Percentiles rank a stretch among this genome's conserved stretches.
Conservation (phyloP, 2,329 filamentous ascomycete species). For the Pochonia chlamydosporia region DNA sequence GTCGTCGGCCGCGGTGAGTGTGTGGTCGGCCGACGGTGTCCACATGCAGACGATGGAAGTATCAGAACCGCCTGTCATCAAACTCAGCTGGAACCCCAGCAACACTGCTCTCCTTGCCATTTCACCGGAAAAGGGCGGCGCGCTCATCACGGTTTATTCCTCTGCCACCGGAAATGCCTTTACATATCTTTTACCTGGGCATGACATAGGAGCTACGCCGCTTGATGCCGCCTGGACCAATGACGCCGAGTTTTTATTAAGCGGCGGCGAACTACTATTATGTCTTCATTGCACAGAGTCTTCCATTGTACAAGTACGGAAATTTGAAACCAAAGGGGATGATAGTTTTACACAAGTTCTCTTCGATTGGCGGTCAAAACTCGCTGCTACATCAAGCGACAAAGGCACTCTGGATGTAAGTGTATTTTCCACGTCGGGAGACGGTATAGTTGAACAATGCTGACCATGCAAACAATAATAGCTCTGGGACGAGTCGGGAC, state of each 20-base stretch:
- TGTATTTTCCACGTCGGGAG: constrained; percentile 2
- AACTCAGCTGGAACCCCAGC: constrained; percentile 54
- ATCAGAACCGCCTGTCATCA: constrained; percentile 55
- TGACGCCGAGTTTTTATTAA: constrained; percentile 52
- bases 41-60: constrained; percentile 49
- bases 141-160: constrained; percentile 51
- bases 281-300: constrained; percentile 41
- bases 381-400: constrained; percentile 55
- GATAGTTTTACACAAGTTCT: constrained; percentile 50
- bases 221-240: constrained; percentile 57
- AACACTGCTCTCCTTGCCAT: constrained; percentile 51
- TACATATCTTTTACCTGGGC: constrained; percentile 41
- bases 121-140: constrained; percentile 47
- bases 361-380: constrained; percentile 47
- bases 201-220: constrained; percentile 44
- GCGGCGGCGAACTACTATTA: constrained; percentile 49
- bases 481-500: constrained; percentile 51
- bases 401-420: constrained; percentile 56
- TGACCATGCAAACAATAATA: constrained; percentile 18
- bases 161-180: constrained; percentile 36
- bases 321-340: constrained; percentile 47
- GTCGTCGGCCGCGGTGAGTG: constrained; percentile 44
- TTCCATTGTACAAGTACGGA: constrained; percentile 39
- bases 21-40: constrained; percentile 50
- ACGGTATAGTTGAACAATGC: neutral